phyloP scores from a whole-genome alignment of 2,329 filamentous ascomycete species.

The Cordyceps militaris region DNA sequence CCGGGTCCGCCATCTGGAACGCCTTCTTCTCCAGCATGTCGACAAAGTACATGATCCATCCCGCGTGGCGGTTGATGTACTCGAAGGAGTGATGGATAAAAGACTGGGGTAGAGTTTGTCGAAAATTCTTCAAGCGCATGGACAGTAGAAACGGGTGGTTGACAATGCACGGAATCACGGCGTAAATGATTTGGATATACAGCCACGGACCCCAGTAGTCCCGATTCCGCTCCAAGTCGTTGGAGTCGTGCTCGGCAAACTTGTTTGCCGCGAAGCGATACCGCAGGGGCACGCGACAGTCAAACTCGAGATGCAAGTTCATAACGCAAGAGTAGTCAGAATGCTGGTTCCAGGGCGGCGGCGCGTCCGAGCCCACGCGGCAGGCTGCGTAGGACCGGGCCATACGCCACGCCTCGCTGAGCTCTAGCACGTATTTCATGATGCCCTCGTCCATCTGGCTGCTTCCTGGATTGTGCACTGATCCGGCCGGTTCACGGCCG shows the following conservation, averaged over 20 bases:
- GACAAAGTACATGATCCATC: constrained; percentile 47
- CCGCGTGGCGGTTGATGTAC: constrained; percentile 41
- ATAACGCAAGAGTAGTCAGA: constrained; percentile 47
- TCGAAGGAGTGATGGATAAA: constrained; percentile 48
- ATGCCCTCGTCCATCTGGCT: constrained; percentile 30
- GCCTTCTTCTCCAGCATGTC: constrained; percentile 35
- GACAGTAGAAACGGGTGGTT: constrained; percentile 49
- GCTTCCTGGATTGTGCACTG: not conserved
- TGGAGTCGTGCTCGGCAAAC: constrained; percentile 33
- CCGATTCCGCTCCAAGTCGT: constrained; percentile 36
- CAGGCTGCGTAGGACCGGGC: constrained; percentile 39
- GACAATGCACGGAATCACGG: constrained; percentile 44
- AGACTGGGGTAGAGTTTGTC: constrained; percentile 44
- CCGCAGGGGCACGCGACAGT: constrained; percentile 42
- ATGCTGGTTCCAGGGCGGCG: constrained; percentile 35
- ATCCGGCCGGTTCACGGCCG: not conserved
- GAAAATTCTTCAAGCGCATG: constrained; percentile 44
- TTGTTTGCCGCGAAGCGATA: constrained; percentile 44
- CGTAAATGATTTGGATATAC: constrained; percentile 45
- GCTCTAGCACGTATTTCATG: constrained; percentile 34
- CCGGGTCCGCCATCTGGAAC: constrained; percentile 33
- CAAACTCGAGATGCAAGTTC: constrained; percentile 42
- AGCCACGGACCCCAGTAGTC: constrained; percentile 49
- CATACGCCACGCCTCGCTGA: constrained; percentile 42
- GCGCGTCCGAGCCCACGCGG: constrained; percentile 35